Evolutionary conservation across 208 protist genomes (phyloP).

Genomic region (Wallacemonas sp.): DNA sequence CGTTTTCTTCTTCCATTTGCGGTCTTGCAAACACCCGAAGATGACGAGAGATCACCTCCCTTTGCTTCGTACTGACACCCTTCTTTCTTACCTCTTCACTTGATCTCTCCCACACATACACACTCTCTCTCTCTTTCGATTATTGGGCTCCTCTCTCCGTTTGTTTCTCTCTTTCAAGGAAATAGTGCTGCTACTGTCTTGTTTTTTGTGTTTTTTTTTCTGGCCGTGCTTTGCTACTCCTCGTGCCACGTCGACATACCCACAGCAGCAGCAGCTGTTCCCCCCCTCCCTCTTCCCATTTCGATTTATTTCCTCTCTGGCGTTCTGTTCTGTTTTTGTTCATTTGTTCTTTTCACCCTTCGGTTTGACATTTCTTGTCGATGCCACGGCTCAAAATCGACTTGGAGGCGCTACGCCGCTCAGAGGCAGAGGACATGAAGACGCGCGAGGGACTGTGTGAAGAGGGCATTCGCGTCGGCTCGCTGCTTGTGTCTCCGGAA

Average conservation of each 20-base stretch:
- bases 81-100: too few relatives aligned
- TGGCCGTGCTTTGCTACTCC: not conserved
- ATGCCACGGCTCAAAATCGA: conserved; percentile 68
- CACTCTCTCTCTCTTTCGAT: too few relatives aligned
- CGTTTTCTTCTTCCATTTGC: too few relatives aligned
- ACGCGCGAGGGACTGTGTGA: conserved; percentile 42
- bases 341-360: conserved; percentile 8
- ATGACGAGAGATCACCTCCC: too few relatives aligned
- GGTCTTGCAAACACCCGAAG: too few relatives aligned
- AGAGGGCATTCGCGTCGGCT: conserved; percentile 72
- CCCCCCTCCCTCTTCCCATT: not conserved
- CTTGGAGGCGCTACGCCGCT: conserved; percentile 64
- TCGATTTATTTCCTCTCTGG: conserved; percentile 13
- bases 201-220: conserved; percentile 9
- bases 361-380: not conserved
- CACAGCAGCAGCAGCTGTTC: not conserved
- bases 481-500: conserved; percentile 71
- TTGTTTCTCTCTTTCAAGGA: not conserved
- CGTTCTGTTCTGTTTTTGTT: conserved; percentile 5
- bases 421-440: conserved; percentile 30
- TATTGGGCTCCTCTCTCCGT: too few relatives aligned
- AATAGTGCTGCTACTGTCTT: not conserved
- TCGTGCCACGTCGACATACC: not conserved
- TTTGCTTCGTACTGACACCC: too few relatives aligned
- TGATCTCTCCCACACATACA: too few relatives aligned